Base-by-base conservation (phyloP, 768 basidiomycete species). In the Dictyophora rubrovolvata region DNA sequence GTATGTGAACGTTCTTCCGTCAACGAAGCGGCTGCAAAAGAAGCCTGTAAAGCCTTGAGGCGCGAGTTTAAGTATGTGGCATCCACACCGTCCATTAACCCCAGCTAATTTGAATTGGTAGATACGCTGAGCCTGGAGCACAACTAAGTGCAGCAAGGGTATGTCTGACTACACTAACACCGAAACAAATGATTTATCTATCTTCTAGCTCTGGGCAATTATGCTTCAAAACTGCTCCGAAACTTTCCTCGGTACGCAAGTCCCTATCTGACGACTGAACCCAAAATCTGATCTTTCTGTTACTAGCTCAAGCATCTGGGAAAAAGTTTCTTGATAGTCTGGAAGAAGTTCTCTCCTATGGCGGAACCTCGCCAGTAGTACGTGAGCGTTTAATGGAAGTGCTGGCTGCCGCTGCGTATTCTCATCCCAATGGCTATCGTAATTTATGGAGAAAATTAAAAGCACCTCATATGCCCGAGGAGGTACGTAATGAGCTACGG, bases 221-320 rank as follows among this genome's bases (percentile, higher is more conserved):
- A 87, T 94, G 85, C 78, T 94, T 37, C 83, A 84, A 28, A 93
- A 94, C 66, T 84, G 85, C 2, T 80, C 84, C 0, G 82, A 85
- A 10, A 66, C 80, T 14, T 92, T 93, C 65, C 79, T 89, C 36
- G 48, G 72, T 74, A 54, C 63, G 71, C 65, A 35, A 18, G 34
- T 35, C 61, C 12, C 52, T 53, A 16, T 48, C 65, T 7, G 63
- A 65, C 47, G 28, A 9, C 2, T 53, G 14, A 22, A 36, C 9
- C n/a, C 21, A 22, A 33, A 56, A 35, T 16, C n/a, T 47, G 18
- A 9, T 47, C 6, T 17, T 22, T 54, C 2, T 28, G 14, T 11
- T 17, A 48, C 18, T 54, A 65, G 69, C 77, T 12, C 84, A 89
- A 64, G 85, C 82, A 42, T 78, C 81, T 14, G 76, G 84, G 34